These are phyloP conservation scores for Starmera amethionina DNA, from an alignment of 805 yeast species.

Conservation along the genomic window DNA sequence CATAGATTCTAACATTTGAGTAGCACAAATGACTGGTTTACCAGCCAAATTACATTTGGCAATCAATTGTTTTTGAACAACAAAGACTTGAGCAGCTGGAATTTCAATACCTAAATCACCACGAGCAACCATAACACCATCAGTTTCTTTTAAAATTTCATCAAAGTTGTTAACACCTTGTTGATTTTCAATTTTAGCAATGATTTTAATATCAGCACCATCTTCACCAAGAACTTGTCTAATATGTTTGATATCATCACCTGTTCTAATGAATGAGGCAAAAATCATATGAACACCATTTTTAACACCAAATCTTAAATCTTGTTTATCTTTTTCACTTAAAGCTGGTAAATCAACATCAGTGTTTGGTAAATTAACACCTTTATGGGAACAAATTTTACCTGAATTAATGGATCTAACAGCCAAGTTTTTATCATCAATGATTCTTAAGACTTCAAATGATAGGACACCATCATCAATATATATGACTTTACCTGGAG, in stretches of 20 bases:
- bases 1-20: slow-evolving; percentile 99
- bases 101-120: slow-evolving; percentile 99
- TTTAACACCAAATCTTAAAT: slow-evolving; percentile 91
- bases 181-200: slow-evolving; percentile 96
- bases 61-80: slow-evolving; percentile 96
- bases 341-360: slow-evolving; percentile 98
- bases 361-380: slow-evolving; percentile 98
- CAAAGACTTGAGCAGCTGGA: slow-evolving; percentile 97
- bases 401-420: slow-evolving; percentile 91
- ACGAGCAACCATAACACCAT: slow-evolving; percentile 99
- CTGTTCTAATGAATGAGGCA: slow-evolving; percentile 96
- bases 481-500: slow-evolving; percentile 81
- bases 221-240: slow-evolving; percentile 95
- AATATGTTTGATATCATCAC: slow-evolving; percentile 80
- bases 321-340: slow-evolving; percentile 91
- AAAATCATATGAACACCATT: slow-evolving; percentile 97
- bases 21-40: slow-evolving; percentile 99
- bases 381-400: slow-evolving; percentile 94
- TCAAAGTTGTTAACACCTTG: slow-evolving; percentile 99
- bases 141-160: slow-evolving; percentile 87
- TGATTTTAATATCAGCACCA: slow-evolving; percentile 93
- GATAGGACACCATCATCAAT: slow-evolving; percentile 97
- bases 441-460: slow-evolving; percentile 80
- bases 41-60: slow-evolving; percentile 99
- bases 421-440: slow-evolving; percentile 71